These are phyloP conservation scores for Vigna mungo DNA, from an alignment of 306 rosid species.

Conservation along the genomic window DNA sequence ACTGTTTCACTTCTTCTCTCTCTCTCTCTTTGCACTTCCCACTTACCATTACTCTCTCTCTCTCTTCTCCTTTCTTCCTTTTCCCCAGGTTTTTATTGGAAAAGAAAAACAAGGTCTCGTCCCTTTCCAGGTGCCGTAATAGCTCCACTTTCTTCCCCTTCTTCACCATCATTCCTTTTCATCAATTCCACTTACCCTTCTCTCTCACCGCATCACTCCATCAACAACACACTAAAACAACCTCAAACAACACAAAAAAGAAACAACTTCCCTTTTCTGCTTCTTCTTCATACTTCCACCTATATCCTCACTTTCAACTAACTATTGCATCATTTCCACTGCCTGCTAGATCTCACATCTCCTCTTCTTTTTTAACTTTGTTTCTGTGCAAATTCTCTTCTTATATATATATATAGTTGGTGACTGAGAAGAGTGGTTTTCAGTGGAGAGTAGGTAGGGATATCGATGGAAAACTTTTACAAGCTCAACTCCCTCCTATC, in stretches of 20 bases:
- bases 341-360: background rate
- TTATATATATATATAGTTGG: no score
- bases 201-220: background rate
- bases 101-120: constrained; percentile 31
- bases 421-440: background rate
- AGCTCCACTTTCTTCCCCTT: background rate
- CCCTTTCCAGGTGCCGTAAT: constrained; percentile 37
- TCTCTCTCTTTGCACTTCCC: no score
- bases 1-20: constrained; percentile 4
- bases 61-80: background rate
- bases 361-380: background rate
- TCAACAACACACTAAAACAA: background rate
- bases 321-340: background rate
- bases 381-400: background rate
- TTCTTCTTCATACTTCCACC: no score
- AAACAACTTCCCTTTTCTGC: background rate
- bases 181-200: background rate
- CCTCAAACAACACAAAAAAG: background rate
- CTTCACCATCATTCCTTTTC: background rate
- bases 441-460: background rate
- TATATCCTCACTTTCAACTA: background rate
- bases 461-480: constrained; percentile 41
- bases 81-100: constrained; percentile 39
- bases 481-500: constrained; percentile 27
- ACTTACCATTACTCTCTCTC: no score